Base-by-base conservation (phyloP, 495 filamentous ascomycete species). In the Immersiella caudata region DNA sequence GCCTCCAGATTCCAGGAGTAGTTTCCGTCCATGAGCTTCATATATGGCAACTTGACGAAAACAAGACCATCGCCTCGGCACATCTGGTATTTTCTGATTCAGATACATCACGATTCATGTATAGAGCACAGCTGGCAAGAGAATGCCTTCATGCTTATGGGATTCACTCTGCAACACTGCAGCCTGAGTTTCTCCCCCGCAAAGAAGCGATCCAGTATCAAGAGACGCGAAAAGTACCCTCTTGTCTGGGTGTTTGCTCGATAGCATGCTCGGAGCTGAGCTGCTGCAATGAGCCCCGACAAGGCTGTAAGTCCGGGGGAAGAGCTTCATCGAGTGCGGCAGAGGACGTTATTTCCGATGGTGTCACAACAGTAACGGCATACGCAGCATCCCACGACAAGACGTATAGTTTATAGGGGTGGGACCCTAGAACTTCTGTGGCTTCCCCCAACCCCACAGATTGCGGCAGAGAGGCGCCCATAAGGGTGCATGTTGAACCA, bases 111-210 rank as follows among this genome's bases (percentile, higher is more conserved):
- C 79, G 88, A 24, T 97, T 97, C 76, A 95, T 95, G 91, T 79
- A 82, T 25, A 88, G 92, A 51, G 94, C 92, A 1, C 85, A 84
- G 29, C 87, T 87, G 26, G 88, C 97, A 54, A 81, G 90, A 16
- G 85, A 88, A 50, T 98, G 94, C 77, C 85, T 98, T 9, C 94
- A 97, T 72, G 93, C 89, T 35, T 96, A 96, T 69, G 94, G 94
- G 14, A 95, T 98, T 67, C 94, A 97, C 77, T 94, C 91, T 0
- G 90, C 88, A 0, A 98, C 94, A 2, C 89, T 98, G 57, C 94
- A 98, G 77, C 94, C 94, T 0, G 94, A 97, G 73, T 74, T 86
- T 16, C 26, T 52, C 46, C 59, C 12, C 49, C 35, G 18, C 24
- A 50, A 60, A n/a, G 24, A 18, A 0, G 20, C 14, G 0, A 21